phyloP scores from a whole-genome alignment of 345 rosid genomes.

The Eucalyptus regnans region DNA sequence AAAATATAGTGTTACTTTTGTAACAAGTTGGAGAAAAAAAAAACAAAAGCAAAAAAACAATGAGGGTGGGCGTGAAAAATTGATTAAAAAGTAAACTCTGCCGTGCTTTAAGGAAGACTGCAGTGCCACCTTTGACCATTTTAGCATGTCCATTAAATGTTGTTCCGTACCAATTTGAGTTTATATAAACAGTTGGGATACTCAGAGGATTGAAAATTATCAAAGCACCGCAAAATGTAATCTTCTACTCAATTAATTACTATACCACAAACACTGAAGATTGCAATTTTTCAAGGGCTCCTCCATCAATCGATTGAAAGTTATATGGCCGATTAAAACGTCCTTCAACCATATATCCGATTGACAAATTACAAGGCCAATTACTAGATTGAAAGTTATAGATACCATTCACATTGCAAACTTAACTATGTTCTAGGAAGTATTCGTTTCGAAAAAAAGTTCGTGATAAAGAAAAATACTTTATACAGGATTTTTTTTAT shows the following conservation, averaged over 20 bases:
- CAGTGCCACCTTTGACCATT: background rate
- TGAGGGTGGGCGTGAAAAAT: background rate
- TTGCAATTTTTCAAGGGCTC: background rate
- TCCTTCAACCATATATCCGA: background rate
- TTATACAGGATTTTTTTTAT: no score
- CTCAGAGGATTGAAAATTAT: background rate
- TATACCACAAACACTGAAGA: background rate
- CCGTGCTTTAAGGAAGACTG: background rate
- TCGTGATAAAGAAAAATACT: no score
- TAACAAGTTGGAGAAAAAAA: background rate
- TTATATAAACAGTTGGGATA: background rate
- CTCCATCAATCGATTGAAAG: background rate
- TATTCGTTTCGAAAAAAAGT: accelerated
- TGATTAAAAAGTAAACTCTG: background rate
- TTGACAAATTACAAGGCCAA: background rate
- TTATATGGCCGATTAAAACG: no score
- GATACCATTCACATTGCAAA: background rate
- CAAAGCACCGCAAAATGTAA: background rate
- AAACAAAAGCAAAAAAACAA: background rate
- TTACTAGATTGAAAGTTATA: background rate
- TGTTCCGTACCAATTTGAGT: background rate
- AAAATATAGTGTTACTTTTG: no score
- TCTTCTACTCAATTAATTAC: background rate
- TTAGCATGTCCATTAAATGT: background rate
- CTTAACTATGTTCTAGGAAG: no score